These are phyloP conservation scores for Fusarium beomiforme DNA, from an alignment of 2,329 filamentous ascomycete genomes.

Conservation along the genomic window DNA sequence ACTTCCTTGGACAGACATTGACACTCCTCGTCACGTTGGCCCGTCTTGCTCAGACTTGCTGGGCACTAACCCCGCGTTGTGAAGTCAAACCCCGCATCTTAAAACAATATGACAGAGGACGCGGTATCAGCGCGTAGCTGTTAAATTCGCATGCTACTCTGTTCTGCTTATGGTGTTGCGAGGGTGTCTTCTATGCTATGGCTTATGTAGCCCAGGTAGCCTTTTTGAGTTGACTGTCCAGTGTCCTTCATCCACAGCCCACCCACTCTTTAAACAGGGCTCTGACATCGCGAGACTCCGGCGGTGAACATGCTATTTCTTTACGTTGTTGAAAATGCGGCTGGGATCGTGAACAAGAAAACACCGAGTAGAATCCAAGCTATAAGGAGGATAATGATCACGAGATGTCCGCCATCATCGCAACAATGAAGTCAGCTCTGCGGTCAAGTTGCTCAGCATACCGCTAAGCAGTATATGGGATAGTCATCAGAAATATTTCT, in stretches of 20 bases:
- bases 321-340: slow-evolving; percentile 7
- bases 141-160: slow-evolving; percentile 28
- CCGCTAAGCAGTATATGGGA: slow-evolving; percentile 18
- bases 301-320: slow-evolving; percentile 34
- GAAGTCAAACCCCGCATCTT: slow-evolving; percentile 43
- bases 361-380: not conserved
- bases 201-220: slow-evolving; percentile 30
- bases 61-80: slow-evolving; percentile 44
- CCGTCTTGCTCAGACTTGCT: slow-evolving; percentile 31
- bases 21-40: slow-evolving; percentile 37
- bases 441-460: not conserved
- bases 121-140: slow-evolving; percentile 45
- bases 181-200: slow-evolving; percentile 25
- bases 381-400: slow-evolving; percentile 14
- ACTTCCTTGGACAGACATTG: slow-evolving; percentile 4
- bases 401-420: slow-evolving; percentile 6
- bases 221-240: slow-evolving; percentile 22
- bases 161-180: slow-evolving; percentile 7
- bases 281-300: slow-evolving; percentile 33
- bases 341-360: slow-evolving; percentile 1
- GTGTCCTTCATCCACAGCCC: slow-evolving; percentile 33
- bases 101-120: slow-evolving; percentile 17
- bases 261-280: slow-evolving; percentile 23
- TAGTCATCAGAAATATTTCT: not conserved
- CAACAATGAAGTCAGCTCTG: slow-evolving; percentile 3